Evolutionary conservation across 306 rosid genomes (phyloP).

Genomic region (Quercus agrifolia): DNA sequence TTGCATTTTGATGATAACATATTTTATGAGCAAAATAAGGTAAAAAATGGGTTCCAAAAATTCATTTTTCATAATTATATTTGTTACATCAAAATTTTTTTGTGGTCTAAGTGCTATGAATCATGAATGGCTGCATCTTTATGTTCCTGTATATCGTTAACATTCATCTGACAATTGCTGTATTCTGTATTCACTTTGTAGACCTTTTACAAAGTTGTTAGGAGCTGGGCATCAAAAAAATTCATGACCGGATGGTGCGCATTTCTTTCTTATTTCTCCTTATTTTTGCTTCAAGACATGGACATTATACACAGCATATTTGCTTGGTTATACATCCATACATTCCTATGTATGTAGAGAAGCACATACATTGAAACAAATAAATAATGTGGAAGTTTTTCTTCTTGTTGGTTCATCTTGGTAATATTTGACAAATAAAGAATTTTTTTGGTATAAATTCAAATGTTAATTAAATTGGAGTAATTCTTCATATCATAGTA

Average conservation of each 20-base stretch:
- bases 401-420: not conserved
- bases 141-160: not conserved
- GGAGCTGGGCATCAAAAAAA: slow-evolving; percentile 91
- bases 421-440: not conserved
- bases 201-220: slow-evolving; percentile 73
- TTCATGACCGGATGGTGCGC: slow-evolving; percentile 89
- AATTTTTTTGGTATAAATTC: not conserved
- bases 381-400: not conserved
- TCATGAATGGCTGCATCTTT: not conserved
- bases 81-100: not conserved
- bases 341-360: not conserved
- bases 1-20: not conserved
- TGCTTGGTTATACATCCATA: not conserved
- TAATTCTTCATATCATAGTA: not conserved
- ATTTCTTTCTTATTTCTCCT: slow-evolving; percentile 19
- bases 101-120: not conserved
- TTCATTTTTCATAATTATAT: not conserved
- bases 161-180: slow-evolving; percentile 20
- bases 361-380: not conserved
- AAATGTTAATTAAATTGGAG: not conserved
- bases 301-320: not conserved
- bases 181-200: slow-evolving; percentile 35
- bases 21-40: not conserved
- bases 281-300: slow-evolving; percentile 3
- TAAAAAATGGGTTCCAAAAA: not conserved